Conservation (phyloP, 2,329 filamentous ascomycete species). For the Apiospora marii region DNA sequence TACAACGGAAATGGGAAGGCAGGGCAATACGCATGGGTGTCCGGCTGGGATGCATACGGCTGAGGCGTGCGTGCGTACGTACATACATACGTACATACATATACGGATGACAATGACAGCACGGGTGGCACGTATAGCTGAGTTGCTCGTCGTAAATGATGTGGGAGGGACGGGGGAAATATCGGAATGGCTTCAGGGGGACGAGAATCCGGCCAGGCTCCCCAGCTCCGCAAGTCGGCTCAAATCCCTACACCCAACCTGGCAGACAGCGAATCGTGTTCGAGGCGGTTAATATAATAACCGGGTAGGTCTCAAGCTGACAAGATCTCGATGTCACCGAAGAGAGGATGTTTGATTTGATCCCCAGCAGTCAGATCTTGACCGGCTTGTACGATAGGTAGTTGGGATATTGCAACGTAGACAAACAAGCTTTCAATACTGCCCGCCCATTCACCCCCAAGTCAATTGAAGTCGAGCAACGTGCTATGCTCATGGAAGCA, state of each 20-base stretch:
- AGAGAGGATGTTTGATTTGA: neutral
- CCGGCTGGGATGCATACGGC: neutral
- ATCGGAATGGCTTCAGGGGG: slow-evolving; percentile 14
- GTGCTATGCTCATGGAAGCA: neutral
- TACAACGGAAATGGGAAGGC: neutral
- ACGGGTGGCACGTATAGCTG: neutral
- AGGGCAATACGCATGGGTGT: neutral
- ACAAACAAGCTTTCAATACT: slow-evolving; percentile 3
- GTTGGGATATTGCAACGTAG: neutral
- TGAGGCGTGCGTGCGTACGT: neutral
- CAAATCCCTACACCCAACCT: slow-evolving; percentile 1
- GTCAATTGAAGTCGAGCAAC: neutral
- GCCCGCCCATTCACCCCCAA: neutral
- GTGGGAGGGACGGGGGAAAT: slow-evolving; percentile 1
- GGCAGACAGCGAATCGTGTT: slow-evolving; percentile 18
- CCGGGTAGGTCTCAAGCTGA: slow-evolving; percentile 11
- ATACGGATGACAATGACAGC: neutral
- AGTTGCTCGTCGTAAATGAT: neutral
- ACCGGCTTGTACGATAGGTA: neutral
- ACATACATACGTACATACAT: neutral
- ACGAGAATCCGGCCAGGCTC: slow-evolving; percentile 5
- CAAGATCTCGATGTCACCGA: slow-evolving; percentile 12
- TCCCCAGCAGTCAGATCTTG: slow-evolving; percentile 4
- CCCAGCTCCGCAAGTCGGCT: slow-evolving; percentile 13
- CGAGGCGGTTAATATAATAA: slow-evolving; percentile 18